Evolutionary conservation across 2,329 filamentous ascomycete species (phyloP), one percentile per base, ranked within the genome.

Genomic region (Juglanconis oblonga): DNA sequence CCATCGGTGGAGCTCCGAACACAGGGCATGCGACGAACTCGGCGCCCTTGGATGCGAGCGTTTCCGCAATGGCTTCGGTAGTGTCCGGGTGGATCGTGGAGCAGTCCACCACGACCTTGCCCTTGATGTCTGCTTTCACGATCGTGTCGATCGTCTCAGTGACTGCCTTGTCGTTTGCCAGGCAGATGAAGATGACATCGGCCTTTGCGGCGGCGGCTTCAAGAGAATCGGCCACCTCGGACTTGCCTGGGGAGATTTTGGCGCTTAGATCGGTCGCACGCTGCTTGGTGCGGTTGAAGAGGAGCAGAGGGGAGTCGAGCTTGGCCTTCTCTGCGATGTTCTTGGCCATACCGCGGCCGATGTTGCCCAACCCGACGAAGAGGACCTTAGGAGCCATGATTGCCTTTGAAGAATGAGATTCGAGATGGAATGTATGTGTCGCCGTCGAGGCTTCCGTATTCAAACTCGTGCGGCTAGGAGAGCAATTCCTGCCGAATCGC

Each of bases 81-180:
- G 90, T 92, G 58, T 93, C 88, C 0, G 93, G 92, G 72, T 95
- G 90, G 40, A 97, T 85, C 32, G 92, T 97, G 3, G 91, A 95
- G 80, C 89, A 93, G 70, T 97, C 92, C 36, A 96, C 83, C 66
- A 97, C 87, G 14, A 95, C 78, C 76, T 96, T 97, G 63, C 85
- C 87, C 33, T 79, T 79, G 17, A 90, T 75, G 59, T 85, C 76
- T 17, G 75, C 70, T 52, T 82, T 68, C 3, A 91, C 75, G 35
- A 88, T 82, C 3, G 79, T 71, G 47, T 80, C 73, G 62, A 91
- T 81, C 24, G 86, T 84, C 4, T 81, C 76, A 59, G 85, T 81
- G 48, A 96, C 85, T 5, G 90, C 89, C 3, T 82, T 78, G 71
- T 97, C 92, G 70, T 95, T 89, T 65, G 88, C 85, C 3, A 97